These are phyloP conservation scores for Nothophytophthora sp. DNA, from an alignment of 352 stramenopile species.

Conservation along the genomic window DNA sequence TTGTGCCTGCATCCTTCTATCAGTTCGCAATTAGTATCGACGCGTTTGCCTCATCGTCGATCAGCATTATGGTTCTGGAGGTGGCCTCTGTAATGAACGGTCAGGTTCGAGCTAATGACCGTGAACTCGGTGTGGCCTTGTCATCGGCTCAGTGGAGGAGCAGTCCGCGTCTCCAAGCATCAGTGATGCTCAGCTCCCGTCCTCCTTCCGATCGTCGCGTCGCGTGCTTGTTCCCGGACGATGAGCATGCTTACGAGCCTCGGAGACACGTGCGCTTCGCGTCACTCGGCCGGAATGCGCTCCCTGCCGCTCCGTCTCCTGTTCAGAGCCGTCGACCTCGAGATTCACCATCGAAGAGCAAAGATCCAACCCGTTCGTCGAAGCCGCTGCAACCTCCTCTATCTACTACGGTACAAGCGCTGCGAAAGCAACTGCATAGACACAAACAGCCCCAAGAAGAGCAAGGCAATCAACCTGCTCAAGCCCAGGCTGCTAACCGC, in stretches of 20 bases:
- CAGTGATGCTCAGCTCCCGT: conserved; percentile 9
- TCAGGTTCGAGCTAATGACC: too few relatives aligned
- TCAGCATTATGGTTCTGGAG: too few relatives aligned
- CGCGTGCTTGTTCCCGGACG: conserved; percentile 16
- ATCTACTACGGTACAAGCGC: conserved; percentile 7
- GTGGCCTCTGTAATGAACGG: too few relatives aligned
- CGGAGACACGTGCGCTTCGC: conserved; percentile 16
- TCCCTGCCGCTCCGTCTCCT: conserved; percentile 1
- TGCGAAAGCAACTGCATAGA: conserved; percentile 3
- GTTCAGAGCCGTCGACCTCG: neutral
- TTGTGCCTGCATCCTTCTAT: too few relatives aligned
- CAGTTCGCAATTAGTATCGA: too few relatives aligned
- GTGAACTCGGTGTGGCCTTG: too few relatives aligned
- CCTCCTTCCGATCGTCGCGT: neutral
- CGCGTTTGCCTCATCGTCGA: too few relatives aligned
- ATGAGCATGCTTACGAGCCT: conserved; percentile 17
- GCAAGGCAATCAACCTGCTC: neutral
- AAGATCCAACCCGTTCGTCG: neutral
- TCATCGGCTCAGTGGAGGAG: too few relatives aligned
- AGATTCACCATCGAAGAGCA: conserved; percentile 4
- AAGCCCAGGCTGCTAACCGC: neutral
- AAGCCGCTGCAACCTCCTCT: neutral
- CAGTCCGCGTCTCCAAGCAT: too few relatives aligned
- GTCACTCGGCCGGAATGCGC: conserved; percentile 8
- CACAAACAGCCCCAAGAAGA: neutral